Conservation (phyloP, 2,329 filamentous ascomycete genomes). For the Xylariaceae sp. region DNA sequence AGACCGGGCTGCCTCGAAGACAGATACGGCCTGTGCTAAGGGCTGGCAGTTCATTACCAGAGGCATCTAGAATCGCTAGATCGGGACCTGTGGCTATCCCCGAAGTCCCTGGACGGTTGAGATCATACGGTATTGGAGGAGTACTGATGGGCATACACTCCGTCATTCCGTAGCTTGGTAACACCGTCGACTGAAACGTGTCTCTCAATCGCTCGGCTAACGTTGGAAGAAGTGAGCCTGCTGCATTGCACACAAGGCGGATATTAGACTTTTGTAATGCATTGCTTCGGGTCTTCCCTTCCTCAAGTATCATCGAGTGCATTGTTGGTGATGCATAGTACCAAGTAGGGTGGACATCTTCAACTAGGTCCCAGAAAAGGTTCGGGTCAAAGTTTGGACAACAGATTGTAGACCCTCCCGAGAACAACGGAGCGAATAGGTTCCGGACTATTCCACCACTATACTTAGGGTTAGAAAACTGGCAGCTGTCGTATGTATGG, state of each 20-base stretch:
- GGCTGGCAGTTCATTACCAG: constrained; percentile 27
- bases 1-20: constrained; percentile 49
- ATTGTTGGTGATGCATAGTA: constrained; percentile 57
- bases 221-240: constrained; percentile 49
- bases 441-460: constrained; percentile 52
- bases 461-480: constrained; percentile 6
- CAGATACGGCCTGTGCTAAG: constrained; percentile 45
- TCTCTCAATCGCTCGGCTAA: constrained; percentile 45
- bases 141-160: constrained; percentile 58
- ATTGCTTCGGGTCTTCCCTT: constrained; percentile 36
- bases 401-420: constrained; percentile 51
- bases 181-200: constrained; percentile 47
- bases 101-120: constrained; percentile 51
- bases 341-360: constrained; percentile 48
- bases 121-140: constrained; percentile 47
- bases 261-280: constrained; percentile 42
- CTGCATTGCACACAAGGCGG: constrained; percentile 52
- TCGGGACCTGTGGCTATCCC: constrained; percentile 50
- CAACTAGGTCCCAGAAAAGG: constrained; percentile 53
- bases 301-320: constrained; percentile 51
- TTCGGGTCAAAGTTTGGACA: constrained; percentile 51
- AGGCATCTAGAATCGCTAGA: constrained; percentile 44
- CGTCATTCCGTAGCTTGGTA: constrained; percentile 58
- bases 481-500: neutral
- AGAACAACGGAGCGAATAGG: constrained; percentile 51